Evolutionary conservation across 225 moss, liverwort and hornwort species (phyloP).

Genomic region (Anthoceros angustus): DNA sequence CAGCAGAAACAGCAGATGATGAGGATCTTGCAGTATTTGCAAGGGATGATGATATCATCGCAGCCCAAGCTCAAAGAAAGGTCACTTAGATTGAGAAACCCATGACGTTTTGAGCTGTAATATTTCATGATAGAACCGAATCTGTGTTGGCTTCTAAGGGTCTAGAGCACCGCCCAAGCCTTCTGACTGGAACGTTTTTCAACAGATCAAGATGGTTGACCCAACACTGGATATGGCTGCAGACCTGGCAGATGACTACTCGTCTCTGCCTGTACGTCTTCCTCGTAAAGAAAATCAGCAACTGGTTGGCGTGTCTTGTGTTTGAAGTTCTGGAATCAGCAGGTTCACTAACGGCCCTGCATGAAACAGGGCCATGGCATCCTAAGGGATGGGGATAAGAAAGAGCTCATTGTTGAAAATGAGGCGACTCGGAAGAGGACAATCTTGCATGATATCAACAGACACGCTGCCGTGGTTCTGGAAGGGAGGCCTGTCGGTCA

Average conservation of each 20-base stretch:
- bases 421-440: slow-evolving; percentile 44
- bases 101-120: background rate
- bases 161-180: background rate
- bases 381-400: slow-evolving; percentile 73
- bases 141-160: no score
- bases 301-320: background rate
- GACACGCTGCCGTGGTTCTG: slow-evolving; percentile 89
- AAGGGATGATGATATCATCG: slow-evolving; percentile 70
- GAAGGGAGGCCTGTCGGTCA: slow-evolving; percentile 55
- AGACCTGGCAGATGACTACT: slow-evolving; percentile 83
- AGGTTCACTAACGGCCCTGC: background rate
- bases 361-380: slow-evolving; percentile 44
- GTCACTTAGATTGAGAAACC: background rate
- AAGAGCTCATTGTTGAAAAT: slow-evolving; percentile 31
- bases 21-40: slow-evolving; percentile 93
- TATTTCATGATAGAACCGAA: no score
- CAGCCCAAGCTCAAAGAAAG: slow-evolving; percentile 30
- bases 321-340: background rate
- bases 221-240: slow-evolving; percentile 89
- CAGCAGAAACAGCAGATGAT: slow-evolving; percentile 91
- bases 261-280: slow-evolving; percentile 35
- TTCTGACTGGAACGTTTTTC: background rate
- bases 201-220: slow-evolving; percentile 50
- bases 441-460: slow-evolving; percentile 82
- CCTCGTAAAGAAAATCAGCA: background rate